Conservation (phyloP, 2,329 filamentous ascomycete species). For the Venturia effusa region DNA sequence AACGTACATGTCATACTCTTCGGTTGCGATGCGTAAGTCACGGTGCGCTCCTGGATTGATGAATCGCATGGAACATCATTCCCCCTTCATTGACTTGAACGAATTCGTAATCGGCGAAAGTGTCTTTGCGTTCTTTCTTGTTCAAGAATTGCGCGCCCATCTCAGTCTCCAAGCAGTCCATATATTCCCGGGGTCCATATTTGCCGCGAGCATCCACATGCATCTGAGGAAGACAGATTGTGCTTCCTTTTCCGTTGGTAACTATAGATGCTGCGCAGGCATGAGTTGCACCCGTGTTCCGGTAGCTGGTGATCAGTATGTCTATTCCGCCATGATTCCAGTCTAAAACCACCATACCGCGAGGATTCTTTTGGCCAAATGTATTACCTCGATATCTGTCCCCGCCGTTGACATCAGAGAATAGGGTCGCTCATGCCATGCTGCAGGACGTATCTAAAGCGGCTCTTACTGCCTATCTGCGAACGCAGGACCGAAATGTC, state of each 20-base stretch:
- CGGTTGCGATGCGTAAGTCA: slow-evolving; percentile 15
- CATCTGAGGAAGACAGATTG: background rate
- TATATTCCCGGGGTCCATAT: slow-evolving; percentile 10
- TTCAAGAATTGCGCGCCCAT: slow-evolving; percentile 14
- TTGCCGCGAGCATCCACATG: background rate
- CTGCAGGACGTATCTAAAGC: slow-evolving; percentile 14
- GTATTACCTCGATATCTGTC: slow-evolving; percentile 13
- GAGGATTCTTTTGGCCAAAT: slow-evolving; percentile 11
- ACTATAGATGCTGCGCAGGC: slow-evolving; percentile 10
- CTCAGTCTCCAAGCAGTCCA: slow-evolving; percentile 13
- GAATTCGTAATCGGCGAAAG: slow-evolving; percentile 14
- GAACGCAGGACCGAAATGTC: slow-evolving; percentile 14
- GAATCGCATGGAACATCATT: slow-evolving; percentile 15
- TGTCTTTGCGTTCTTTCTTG: slow-evolving; percentile 14
- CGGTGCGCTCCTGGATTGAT: slow-evolving; percentile 15
- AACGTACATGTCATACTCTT: slow-evolving; percentile 16
- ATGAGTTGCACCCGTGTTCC: slow-evolving; percentile 14
- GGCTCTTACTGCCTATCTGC: slow-evolving; percentile 15
- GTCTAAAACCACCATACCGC: slow-evolving; percentile 14
- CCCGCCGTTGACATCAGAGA: slow-evolving; percentile 10
- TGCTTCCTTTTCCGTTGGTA: background rate
- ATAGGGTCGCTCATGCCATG: slow-evolving; percentile 14
- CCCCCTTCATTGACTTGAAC: slow-evolving; percentile 14
- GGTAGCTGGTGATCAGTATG: slow-evolving; percentile 12
- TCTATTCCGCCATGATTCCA: slow-evolving; percentile 13